These are phyloP conservation scores for Typha latifolia DNA, from an alignment of 176 grass and related monocot genomes.

Conservation along the genomic window DNA sequence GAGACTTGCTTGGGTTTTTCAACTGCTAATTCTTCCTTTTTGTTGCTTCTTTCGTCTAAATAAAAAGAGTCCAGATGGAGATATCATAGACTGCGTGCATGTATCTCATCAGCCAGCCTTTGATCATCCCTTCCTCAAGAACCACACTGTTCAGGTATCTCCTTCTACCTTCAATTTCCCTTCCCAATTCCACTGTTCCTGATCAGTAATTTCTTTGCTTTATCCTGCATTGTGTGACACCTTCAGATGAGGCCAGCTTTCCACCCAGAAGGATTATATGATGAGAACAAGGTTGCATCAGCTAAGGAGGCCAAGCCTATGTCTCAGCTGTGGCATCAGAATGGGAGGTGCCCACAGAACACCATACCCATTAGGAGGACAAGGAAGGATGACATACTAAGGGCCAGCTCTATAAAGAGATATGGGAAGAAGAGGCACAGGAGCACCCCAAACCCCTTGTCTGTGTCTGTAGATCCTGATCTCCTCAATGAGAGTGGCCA, in stretches of 20 bases:
- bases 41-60: not conserved
- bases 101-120: constrained; percentile 65
- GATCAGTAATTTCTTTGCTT: not conserved
- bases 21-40: not conserved
- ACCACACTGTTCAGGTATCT: constrained; percentile 54
- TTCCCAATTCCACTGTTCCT: constrained; percentile 4
- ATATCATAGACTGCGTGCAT: constrained; percentile 63
- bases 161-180: constrained; percentile 10
- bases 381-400: constrained; percentile 47
- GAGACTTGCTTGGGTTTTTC: not conserved
- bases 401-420: constrained; percentile 50
- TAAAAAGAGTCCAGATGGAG: constrained; percentile 60
- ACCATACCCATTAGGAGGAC: constrained; percentile 60
- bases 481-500: constrained; percentile 64
- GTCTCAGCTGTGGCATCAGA: constrained; percentile 54
- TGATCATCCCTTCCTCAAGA: constrained; percentile 68
- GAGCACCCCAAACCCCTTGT: constrained; percentile 40
- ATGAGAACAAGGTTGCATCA: constrained; percentile 46
- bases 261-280: constrained; percentile 54
- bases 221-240: constrained; percentile 13
- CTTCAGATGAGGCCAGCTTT: constrained; percentile 57
- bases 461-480: constrained; percentile 44
- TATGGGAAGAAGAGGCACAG: constrained; percentile 55
- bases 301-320: constrained; percentile 25
- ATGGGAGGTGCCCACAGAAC: constrained; percentile 44